phyloP scores from a whole-genome alignment of 106 monocot species.

The Dendrobium officinale region DNA sequence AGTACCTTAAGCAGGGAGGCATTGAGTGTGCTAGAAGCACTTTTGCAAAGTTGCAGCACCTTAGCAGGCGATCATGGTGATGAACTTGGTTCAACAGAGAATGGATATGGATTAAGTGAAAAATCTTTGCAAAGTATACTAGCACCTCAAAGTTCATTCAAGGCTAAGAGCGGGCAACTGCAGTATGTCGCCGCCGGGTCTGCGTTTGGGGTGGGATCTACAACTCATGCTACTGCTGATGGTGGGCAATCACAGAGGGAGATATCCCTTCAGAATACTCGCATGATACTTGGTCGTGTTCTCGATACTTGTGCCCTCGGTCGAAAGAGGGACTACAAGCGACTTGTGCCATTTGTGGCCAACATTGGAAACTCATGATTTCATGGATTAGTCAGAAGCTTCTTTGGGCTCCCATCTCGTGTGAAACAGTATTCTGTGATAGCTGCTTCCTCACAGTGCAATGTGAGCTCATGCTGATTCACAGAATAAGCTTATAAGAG shows the following conservation, averaged over 20 bases:
- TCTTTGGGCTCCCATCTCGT: not conserved
- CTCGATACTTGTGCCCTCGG: conserved; percentile 88
- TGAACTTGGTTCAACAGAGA: conserved; percentile 30
- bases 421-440: not conserved
- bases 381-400: not conserved
- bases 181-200: conserved; percentile 54
- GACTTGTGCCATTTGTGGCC: conserved; percentile 90
- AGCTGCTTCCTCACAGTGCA: not conserved
- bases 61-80: conserved; percentile 39
- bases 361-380: conserved; percentile 9
- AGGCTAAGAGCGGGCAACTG: conserved; percentile 74
- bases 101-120: conserved; percentile 39
- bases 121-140: conserved; percentile 51
- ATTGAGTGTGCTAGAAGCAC: conserved; percentile 81
- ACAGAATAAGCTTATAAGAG: not conserved
- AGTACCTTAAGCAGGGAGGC: conserved; percentile 85
- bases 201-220: conserved; percentile 31
- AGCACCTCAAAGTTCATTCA: conserved; percentile 78
- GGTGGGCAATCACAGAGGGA: conserved; percentile 52
- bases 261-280: conserved; percentile 76
- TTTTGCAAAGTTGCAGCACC: conserved; percentile 76
- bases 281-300: conserved; percentile 81
- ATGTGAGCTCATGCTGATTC: not conserved
- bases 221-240: conserved; percentile 21
- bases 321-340: conserved; percentile 83